A percentile compares a stretch with the other conserved stretches of the same genome.
These are phyloP conservation scores for Neurospora hispaniola DNA, from an alignment of 495 filamentous ascomycete species.

Conservation along the genomic window DNA sequence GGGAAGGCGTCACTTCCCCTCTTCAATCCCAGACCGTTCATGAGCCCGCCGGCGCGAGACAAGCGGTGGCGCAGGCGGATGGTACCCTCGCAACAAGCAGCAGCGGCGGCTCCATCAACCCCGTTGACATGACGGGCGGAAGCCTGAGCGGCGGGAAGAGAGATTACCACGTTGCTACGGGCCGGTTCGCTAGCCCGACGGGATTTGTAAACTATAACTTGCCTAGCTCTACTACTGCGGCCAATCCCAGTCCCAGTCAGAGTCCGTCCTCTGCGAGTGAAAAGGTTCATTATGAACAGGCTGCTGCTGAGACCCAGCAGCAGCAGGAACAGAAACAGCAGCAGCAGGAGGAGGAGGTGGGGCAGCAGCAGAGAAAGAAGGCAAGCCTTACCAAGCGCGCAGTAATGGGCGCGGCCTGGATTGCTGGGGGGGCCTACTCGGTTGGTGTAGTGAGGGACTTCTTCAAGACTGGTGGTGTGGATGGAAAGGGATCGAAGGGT, in stretches of 20 bases:
- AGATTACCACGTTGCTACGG: constrained; percentile 31
- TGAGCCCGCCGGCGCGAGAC: too few relatives aligned
- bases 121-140: constrained; percentile 44
- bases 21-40: neutral
- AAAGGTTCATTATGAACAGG: constrained; percentile 47
- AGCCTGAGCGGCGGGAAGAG: constrained; percentile 4
- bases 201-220: constrained; percentile 48
- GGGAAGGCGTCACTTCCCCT: constrained; percentile 11
- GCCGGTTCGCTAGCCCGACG: constrained; percentile 43
- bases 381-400: constrained; percentile 38
- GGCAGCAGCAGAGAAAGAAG: constrained; percentile 21
- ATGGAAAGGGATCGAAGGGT: constrained; percentile 43
- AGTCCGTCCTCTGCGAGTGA: constrained; percentile 11
- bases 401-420: constrained; percentile 45
- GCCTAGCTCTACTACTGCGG: constrained; percentile 12
- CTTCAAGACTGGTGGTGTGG: constrained; percentile 47
- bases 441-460: constrained; percentile 59
- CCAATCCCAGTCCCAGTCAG: constrained; percentile 11
- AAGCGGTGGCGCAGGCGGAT: too few relatives aligned
- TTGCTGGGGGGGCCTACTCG: constrained; percentile 55
- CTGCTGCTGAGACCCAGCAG: constrained; percentile 19
- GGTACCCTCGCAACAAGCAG: too few relatives aligned
- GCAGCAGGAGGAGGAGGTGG: constrained; percentile 8
- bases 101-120: constrained; percentile 27
- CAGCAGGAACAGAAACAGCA: constrained; percentile 1